These are phyloP conservation scores for Pleurotus sapidus DNA, from an alignment of 768 basidiomycete species.

Conservation along the genomic window DNA sequence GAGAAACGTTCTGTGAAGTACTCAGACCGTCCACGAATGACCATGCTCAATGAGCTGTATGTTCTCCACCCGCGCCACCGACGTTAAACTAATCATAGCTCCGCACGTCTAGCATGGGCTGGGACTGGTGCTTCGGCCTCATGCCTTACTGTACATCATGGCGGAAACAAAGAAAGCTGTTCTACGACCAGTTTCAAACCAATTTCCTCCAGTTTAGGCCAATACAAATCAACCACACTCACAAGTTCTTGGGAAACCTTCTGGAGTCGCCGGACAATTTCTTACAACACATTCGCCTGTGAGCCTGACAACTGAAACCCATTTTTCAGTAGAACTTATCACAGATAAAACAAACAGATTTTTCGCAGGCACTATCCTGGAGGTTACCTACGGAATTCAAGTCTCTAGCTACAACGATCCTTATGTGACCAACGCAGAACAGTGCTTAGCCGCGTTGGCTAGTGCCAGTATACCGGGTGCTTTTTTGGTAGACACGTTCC, in stretches of 20 bases:
- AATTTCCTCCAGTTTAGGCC: conserved; percentile 14
- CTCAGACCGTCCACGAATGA: conserved; percentile 10
- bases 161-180: conserved; percentile 16
- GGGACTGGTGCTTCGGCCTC: conserved; percentile 3
- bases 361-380: background rate
- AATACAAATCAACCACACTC: conserved; percentile 11
- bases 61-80: background rate
- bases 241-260: conserved; percentile 17
- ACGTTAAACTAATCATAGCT: no score
- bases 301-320: background rate
- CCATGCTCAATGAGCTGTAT: conserved; percentile 13
- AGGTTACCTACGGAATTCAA: background rate
- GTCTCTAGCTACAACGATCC: background rate
- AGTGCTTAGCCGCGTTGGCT: conserved; percentile 24
- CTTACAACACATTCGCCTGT: conserved; percentile 18
- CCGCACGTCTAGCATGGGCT: conserved; percentile 5
- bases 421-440: conserved; percentile 25
- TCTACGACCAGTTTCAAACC: conserved; percentile 17
- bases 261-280: conserved; percentile 13
- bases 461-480: conserved; percentile 20
- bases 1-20: conserved; percentile 13
- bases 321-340: background rate
- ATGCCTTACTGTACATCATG: conserved; percentile 14
- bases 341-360: background rate
- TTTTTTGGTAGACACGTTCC: conserved; percentile 3